A percentile compares a stretch with the other conserved stretches of the same genome.
Conservation (phyloP, 108 stramenopile genomes). For the Schizochytrium sp. region DNA sequence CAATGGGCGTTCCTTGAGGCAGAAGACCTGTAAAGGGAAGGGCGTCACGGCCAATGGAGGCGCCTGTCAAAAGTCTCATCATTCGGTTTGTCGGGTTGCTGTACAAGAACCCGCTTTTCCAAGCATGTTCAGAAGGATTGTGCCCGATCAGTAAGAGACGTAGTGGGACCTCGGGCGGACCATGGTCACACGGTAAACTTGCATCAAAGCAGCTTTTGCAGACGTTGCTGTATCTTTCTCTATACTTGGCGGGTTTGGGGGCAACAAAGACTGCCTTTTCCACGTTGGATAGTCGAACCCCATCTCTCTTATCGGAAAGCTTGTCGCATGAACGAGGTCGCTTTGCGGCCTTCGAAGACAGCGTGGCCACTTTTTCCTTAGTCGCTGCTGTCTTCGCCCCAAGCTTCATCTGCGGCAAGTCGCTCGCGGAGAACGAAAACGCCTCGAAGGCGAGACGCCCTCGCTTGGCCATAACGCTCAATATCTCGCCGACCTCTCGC, state of each 20-base stretch:
- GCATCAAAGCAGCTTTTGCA: neutral
- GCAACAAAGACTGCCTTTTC: neutral
- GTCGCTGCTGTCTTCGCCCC: neutral
- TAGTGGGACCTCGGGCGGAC: neutral
- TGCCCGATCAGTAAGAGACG: neutral
- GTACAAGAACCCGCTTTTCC: neutral
- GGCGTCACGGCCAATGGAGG: neutral
- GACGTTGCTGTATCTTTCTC: neutral
- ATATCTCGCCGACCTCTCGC: neutral
- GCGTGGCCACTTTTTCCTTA: neutral
- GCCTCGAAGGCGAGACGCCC: neutral
- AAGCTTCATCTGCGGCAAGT: neutral
- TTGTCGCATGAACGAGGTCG: too few species aligned
- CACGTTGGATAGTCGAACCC: neutral
- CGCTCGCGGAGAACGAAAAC: neutral
- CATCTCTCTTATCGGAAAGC: too few species aligned
- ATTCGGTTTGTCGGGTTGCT: neutral
- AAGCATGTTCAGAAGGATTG: neutral
- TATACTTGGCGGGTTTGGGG: neutral
- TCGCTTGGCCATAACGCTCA: neutral
- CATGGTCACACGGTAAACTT: neutral
- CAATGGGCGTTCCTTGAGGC: neutral
- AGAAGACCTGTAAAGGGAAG: neutral
- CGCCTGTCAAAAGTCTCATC: neutral
- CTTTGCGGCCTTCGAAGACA: too few species aligned